Evolutionary conservation across 257 asterid genomes (phyloP), one percentile per base, ranked within the genome.

Genomic region (Leptodermis oblonga): DNA sequence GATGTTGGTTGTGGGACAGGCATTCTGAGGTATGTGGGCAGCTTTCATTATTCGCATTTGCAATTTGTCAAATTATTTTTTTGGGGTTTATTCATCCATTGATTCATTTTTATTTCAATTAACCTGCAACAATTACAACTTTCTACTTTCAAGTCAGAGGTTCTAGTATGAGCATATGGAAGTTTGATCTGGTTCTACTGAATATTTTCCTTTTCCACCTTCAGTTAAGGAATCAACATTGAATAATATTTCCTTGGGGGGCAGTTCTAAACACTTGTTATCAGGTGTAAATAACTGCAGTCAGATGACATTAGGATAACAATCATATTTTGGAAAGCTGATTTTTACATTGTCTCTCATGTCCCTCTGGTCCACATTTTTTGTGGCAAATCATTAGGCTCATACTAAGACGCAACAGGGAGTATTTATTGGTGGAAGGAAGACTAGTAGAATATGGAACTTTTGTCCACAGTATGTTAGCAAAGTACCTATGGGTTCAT

Each of bases 1-100:
- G 98, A 93, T 77, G 89, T 93, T 8, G 98, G 98, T 60, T 93
- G 98, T 72, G 98, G 98, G 59, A 93, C 98, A 71, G 98, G 98
- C 81, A 93, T 93, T 73, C 80, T 93, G 63, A 92, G 98, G 98
- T 90, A 72, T 15, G 82, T 56, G 23, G 42, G 46, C 54, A 66
- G n/a, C 51, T 63, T 25, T 59, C 22, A 39, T 23, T 42, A 7
- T 49, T 20, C 37, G 73, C 64, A 25, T 34, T 30, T 33, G 1
- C 4, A 7, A 30, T 0, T 31, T 43, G 30, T 22, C 51, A 25
- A 20, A 64, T 4, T 23, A 3, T 11, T 65, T 42, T 33, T 41
- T 25, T 22, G 42, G 42, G 18, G 17, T 73, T 43, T 28, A 0
- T 10, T 26, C 22, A 61, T 26, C 25, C 30, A 31, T 46, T 34